A percentile compares a stretch with the other conserved stretches of the same genome.
phyloP scores from a whole-genome alignment of 768 basidiomycete species.

The Rhizopogon vinicolor region DNA sequence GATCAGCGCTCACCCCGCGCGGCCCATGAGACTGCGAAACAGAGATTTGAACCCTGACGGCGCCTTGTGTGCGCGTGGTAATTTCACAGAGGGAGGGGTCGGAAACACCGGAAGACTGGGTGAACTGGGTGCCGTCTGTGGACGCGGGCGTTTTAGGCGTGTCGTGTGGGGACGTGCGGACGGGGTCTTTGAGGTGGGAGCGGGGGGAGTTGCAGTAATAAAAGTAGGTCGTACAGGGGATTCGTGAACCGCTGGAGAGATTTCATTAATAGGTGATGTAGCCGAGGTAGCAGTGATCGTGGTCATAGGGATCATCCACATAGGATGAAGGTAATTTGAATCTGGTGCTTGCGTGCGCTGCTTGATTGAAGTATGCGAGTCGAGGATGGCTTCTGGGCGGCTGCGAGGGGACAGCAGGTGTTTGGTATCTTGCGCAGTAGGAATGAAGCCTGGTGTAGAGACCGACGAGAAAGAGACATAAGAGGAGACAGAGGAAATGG shows the following conservation, averaged over 20 bases:
- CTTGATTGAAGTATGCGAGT: background rate
- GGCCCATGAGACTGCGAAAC: background rate
- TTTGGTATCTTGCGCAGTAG: background rate
- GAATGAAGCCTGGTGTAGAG: background rate
- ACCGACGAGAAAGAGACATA: background rate
- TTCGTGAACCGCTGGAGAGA: background rate
- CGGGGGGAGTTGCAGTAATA: background rate
- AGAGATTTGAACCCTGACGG: background rate
- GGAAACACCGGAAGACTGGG: background rate
- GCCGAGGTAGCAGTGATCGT: conserved; percentile 7
- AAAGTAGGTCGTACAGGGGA: background rate
- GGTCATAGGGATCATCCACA: conserved; percentile 25
- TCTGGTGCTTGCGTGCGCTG: background rate
- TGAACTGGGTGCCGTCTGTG: conserved; percentile 20
- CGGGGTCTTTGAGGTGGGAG: background rate
- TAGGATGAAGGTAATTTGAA: conserved; percentile 15
- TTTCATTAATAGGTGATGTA: background rate
- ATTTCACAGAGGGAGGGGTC: background rate
- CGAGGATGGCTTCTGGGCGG: too few species aligned
- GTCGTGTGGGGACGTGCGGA: background rate
- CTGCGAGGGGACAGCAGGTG: background rate
- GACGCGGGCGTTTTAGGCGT: conserved; percentile 11
- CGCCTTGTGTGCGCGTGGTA: background rate
- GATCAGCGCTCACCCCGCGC: background rate
- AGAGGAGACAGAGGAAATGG: background rate